phyloP scores from a whole-genome alignment of 169 alveolate species.

The Miamiensis avidus region DNA sequence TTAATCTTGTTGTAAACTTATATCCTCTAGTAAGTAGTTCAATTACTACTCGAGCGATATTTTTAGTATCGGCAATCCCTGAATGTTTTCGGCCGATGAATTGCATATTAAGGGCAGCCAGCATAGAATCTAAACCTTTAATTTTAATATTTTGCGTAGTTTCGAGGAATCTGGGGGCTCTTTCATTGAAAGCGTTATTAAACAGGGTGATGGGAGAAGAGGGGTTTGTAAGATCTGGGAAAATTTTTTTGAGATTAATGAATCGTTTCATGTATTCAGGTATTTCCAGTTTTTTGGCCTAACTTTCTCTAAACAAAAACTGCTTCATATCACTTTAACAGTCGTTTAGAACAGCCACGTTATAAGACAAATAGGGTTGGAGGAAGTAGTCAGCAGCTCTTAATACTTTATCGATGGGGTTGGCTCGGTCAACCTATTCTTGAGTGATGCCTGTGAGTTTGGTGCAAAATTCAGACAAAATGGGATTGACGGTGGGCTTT shows the following conservation, averaged over 20 bases:
- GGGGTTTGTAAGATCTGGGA: slow-evolving; percentile 37
- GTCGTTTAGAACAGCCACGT: not conserved
- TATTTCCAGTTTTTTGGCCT: slow-evolving; percentile 31
- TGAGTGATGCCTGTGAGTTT: slow-evolving; percentile 75
- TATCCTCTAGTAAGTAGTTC: not conserved
- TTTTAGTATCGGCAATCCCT: slow-evolving; percentile 73
- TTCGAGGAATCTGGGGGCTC: no score
- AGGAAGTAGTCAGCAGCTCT: not conserved
- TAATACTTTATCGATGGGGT: not conserved
- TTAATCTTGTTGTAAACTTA: not conserved
- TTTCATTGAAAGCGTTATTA: no score
- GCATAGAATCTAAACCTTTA: slow-evolving; percentile 59
- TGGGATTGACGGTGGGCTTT: slow-evolving; percentile 61
- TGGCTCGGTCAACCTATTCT: slow-evolving; percentile 58
- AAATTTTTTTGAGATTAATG: slow-evolving; percentile 61
- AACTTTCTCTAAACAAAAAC: slow-evolving; percentile 33
- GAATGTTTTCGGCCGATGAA: slow-evolving; percentile 72
- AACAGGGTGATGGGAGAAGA: no score
- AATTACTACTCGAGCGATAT: slow-evolving; percentile 42
- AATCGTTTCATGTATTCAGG: slow-evolving; percentile 54
- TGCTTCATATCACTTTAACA: not conserved
- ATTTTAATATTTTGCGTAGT: not conserved
- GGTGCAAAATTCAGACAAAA: slow-evolving; percentile 72
- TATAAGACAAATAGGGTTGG: not conserved
- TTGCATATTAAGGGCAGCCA: slow-evolving; percentile 29